Evolutionary conservation across 108 stramenopile genomes (phyloP), one percentile per base, ranked within the genome.

Genomic region (Cyclotella distinguenda): DNA sequence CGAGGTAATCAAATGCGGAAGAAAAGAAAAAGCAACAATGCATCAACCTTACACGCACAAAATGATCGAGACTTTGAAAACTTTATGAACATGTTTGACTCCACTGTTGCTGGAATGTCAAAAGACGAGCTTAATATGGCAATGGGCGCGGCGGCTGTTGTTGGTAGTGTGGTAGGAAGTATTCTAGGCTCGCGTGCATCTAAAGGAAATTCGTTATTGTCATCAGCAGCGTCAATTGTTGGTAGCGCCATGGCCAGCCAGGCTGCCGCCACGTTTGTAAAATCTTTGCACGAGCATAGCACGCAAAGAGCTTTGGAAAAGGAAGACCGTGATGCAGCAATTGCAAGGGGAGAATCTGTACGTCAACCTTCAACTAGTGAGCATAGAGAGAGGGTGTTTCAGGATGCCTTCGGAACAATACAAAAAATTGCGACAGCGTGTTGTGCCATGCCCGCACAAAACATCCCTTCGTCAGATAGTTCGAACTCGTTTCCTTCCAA

Each of bases 121-220:
- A 82, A 86, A 49, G 82, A 66, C 21, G 88, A 89, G 9, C 60
- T 89, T 1, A 73, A 78, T 23, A 83, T 79, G 32, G 84, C 86
- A 16, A 62, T 86, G 49, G 84, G 82, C 2, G 73, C 79, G 6
- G 80, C 79, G 10, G 55, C 85, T 0, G 66, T 84, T 19, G 66
- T 89, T 26, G 88, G 81, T 1, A 58, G 79, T n/a, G 45, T 87
- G 0, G 56, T 86, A 4, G 86, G 88, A 19, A 68, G 71, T 53
- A 71, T 89, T 11, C 39, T 85, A 4, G 86, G 84, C 18, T 23
- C 51, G 6, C 57, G 69, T 33, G 66, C 63, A 16, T 56, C 47
- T 16, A 57, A 45, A 21, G 72, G 67, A 47, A 65, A 60, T 22
- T 46, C 84, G n/a, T 12, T 86, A 1, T 46, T 89, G n/a, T 43